phyloP scores from a whole-genome alignment of 208 protist genomes.

The Crithidia bombi region DNA sequence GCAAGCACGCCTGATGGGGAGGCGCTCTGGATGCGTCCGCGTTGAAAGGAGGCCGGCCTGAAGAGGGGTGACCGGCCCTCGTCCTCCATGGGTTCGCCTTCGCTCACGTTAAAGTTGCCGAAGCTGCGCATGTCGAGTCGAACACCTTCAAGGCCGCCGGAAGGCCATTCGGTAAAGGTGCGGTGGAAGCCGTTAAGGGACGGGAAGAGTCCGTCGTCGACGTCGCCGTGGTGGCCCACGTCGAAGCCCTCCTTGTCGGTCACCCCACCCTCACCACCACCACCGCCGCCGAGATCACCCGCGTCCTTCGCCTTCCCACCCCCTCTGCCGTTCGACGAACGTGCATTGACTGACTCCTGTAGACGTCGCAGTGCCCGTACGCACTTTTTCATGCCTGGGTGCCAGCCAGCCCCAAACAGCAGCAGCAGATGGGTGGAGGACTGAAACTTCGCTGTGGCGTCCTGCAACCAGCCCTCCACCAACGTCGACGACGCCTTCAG shows the following conservation, averaged over 20 bases:
- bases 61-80: conserved; percentile 8
- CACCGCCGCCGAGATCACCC: not conserved
- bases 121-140: conserved; percentile 30
- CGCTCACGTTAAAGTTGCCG: conserved; percentile 16
- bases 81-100: conserved; percentile 12
- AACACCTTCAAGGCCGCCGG: conserved; percentile 2
- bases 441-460: conserved; percentile 23
- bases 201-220: conserved; percentile 19
- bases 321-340: not conserved
- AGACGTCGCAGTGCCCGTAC: conserved; percentile 44
- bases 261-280: not conserved
- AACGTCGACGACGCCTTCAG: not conserved
- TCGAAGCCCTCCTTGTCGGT: not conserved
- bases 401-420: conserved; percentile 70
- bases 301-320: not conserved
- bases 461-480: conserved; percentile 33
- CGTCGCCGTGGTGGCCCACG: conserved; percentile 12
- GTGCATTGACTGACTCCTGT: conserved; percentile 27
- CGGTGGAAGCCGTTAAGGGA: conserved; percentile 10
- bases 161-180: conserved; percentile 10
- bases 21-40: conserved; percentile 13
- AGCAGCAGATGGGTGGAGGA: conserved; percentile 45
- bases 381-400: conserved; percentile 47
- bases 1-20: conserved; percentile 15
- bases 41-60: conserved; percentile 2